These are phyloP conservation scores for Paracoccidioides brasiliensis DNA, from an alignment of 2,329 filamentous ascomycete genomes.

Conservation along the genomic window DNA sequence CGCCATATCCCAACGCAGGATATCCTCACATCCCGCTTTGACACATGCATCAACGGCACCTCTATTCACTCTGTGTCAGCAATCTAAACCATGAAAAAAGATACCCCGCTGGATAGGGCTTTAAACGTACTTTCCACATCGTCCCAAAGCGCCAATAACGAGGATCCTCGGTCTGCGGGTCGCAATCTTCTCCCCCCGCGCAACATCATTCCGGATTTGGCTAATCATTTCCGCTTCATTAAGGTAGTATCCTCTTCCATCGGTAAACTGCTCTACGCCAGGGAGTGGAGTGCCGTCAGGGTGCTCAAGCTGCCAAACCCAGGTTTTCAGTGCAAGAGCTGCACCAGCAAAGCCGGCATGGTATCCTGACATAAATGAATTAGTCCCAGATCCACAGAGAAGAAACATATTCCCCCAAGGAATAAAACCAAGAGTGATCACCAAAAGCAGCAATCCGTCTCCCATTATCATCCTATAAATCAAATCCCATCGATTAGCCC, in stretches of 20 bases:
- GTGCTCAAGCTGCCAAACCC: constrained; percentile 69
- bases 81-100: not conserved
- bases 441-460: constrained; percentile 13
- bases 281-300: constrained; percentile 53
- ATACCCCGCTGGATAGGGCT: not conserved
- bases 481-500: not conserved
- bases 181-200: constrained; percentile 51
- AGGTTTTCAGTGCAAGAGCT: constrained; percentile 63
- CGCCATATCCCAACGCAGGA: constrained; percentile 63
- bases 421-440: not conserved
- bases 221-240: constrained; percentile 61
- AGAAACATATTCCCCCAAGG: not conserved
- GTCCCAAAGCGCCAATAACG: constrained; percentile 59
- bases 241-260: constrained; percentile 28
- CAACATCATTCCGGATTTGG: constrained; percentile 60
- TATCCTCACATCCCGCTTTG: constrained; percentile 55
- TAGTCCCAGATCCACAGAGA: not conserved
- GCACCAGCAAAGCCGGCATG: constrained; percentile 61
- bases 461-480: constrained; percentile 11
- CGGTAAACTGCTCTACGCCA: constrained; percentile 44
- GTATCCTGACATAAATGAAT: constrained; percentile 36
- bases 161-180: constrained; percentile 61
- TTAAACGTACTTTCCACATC: constrained; percentile 11
- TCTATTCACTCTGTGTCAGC: constrained; percentile 36
- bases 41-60: constrained; percentile 72